A percentile compares a stretch with the other conserved stretches of the same genome.
These are phyloP conservation scores for Theobroma grandiflorum DNA, from an alignment of 441 rosid species.

Conservation along the genomic window DNA sequence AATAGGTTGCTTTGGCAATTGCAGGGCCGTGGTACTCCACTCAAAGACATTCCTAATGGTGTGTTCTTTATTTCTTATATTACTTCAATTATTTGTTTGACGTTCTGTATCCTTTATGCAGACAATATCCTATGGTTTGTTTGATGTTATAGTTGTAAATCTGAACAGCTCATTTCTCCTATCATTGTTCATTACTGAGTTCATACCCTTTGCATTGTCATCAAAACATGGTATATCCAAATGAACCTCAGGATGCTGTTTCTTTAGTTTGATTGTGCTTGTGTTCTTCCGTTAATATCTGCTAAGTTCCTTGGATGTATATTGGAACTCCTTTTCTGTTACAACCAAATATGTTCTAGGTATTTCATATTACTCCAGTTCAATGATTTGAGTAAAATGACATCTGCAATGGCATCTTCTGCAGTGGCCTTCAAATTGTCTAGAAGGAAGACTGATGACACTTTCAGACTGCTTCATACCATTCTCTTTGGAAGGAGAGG, in stretches of 20 bases:
- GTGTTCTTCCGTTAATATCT: background rate
- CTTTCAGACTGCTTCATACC: slow-evolving; percentile 76
- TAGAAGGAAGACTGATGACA: slow-evolving; percentile 81
- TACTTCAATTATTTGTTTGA: background rate
- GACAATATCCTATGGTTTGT: background rate
- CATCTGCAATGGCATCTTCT: slow-evolving; percentile 32
- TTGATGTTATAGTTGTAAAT: slow-evolving; percentile 7
- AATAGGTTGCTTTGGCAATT: slow-evolving; percentile 41
- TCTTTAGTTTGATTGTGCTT: background rate
- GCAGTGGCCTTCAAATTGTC: slow-evolving; percentile 89
- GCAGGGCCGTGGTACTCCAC: slow-evolving; percentile 89
- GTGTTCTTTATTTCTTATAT: slow-evolving; percentile 32
- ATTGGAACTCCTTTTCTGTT: slow-evolving; percentile 6
- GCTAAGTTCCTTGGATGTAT: slow-evolving; percentile 16
- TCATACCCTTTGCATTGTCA: background rate
- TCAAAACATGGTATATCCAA: slow-evolving; percentile 1
- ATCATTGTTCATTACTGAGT: background rate
- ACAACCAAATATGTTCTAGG: slow-evolving; percentile 9
- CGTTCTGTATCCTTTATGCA: background rate
- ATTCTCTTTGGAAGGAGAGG: slow-evolving; percentile 90
- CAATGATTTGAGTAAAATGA: slow-evolving; percentile 25
- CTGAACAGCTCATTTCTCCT: background rate
- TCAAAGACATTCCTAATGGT: slow-evolving; percentile 97
- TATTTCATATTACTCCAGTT: background rate
- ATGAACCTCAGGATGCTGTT: background rate